Base-by-base conservation (phyloP, 2,329 filamentous ascomycete species). In the Sporothrix curviconia region DNA sequence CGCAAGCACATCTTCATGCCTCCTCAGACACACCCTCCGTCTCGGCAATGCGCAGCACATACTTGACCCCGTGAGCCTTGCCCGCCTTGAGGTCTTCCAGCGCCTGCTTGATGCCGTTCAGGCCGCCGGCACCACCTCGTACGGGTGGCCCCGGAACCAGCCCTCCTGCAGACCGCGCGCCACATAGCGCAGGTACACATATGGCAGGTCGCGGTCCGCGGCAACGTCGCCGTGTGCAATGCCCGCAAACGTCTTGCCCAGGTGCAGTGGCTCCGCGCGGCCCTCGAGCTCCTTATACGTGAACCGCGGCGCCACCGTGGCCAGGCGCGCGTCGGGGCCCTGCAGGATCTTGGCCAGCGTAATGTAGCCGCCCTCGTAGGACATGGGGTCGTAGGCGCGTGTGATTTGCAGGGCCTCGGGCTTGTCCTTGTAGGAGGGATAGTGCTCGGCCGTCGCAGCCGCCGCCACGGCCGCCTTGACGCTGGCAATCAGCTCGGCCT, bases 31-130 rank as follows among this genome's bases (percentile, higher is more conserved):
- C 19, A 7, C 66, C 64, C 47, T 67, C 65, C 4, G 69, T 70
- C 8, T 72, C 69, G 5, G 59, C 63, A 59, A 72, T 67, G 19
- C 66, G 72, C 64, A 82, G 81, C 0, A 87, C 78, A 71, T 85
- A 87, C 70, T 88, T 88, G 0, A 81, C 74, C 1, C 76, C 84
- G 64, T 79, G 84, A 22, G 80, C 82, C 68, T 80, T 82, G 0
- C 84, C 84, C 28, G 74, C 75, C 66, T 77, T 80, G 65, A 88
- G 66, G 61, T 81, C 78, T 62, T 68, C 67, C 68, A 87, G 65
- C 0, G 72, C 83, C 34, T 65, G 69, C 64, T 83, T 70, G 2
- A 85, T 67, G 0, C 82, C 81, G 4, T 66, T 72, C 52, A 86
- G 63, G 0, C 82, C 83, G 3, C 81, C 79, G 74, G 69, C 1